Base-by-base conservation (phyloP, 345 rosid species). In the Populus nigra region DNA sequence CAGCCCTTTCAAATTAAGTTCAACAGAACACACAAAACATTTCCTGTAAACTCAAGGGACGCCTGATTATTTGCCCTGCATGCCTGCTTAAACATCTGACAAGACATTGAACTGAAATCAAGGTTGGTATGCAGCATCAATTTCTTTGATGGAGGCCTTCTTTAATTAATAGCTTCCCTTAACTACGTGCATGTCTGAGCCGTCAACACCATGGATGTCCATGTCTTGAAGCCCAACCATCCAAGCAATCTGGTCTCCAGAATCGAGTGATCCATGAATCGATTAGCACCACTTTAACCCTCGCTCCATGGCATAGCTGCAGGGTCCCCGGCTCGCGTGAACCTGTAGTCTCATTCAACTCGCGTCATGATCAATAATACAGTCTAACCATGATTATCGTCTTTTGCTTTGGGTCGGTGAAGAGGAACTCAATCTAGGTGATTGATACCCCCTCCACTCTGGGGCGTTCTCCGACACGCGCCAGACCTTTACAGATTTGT, bases 401-500 rank as follows among this genome's bases (percentile, higher is more conserved):
- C 23, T 41, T 41, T n/a, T 73, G 35, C 57, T 39, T 2, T 20
- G 50, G 67, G 47, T 8, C 61, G 57, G 57, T 4, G 71, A 25
- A 18, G 66, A 65, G 45, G 17, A 9, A 3, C 79, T 53, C 23
- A 53, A 9, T 66, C 74, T 72, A 11, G 78, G 77, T 0, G 84
- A 81, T 31, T 61, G 71, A 59, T 55, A 43, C 50, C 76, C 80
- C 12, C 76, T 82, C 69, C 68, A 55, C 25, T 72, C 78, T 33
- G 85, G 79, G 66, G 76, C 76, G 76, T 83, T 80, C 41, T 89
- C 92, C 1, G 80, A 68, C 76, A 93, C 94, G 83, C 93, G 90
- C 99, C 99, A 96, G 8, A 93, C 90, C 65, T 91, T 92, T 39
- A 96, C 96, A 10, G 98, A 88, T 75, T 84, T 88, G 22, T 96